These are phyloP conservation scores for Wallacemonas rigidus DNA, from an alignment of 208 protist genomes.

Conservation along the genomic window DNA sequence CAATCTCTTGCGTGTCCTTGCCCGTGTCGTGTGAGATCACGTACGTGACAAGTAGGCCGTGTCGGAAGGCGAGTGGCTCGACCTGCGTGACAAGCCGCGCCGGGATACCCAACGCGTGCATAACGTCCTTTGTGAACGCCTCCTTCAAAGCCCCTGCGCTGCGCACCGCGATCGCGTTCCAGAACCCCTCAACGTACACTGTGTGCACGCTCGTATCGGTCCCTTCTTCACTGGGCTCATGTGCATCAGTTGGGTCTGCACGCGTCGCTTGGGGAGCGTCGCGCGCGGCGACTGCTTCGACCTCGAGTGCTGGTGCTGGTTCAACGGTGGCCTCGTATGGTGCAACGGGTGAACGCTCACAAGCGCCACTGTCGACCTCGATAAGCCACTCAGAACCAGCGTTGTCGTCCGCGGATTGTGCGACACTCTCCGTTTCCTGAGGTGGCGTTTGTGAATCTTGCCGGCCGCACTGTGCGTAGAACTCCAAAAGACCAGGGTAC, in stretches of 20 bases:
- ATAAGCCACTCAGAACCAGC: no score
- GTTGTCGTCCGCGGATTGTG: no score
- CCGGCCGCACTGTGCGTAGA: not conserved
- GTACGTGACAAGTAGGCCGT: conserved; percentile 17
- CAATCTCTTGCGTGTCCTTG: not conserved
- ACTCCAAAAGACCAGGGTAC: not conserved
- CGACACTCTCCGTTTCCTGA: not conserved
- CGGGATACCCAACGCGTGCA: conserved; percentile 6
- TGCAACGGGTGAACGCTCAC: not conserved
- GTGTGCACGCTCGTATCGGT: conserved; percentile 18
- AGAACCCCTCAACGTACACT: conserved; percentile 16
- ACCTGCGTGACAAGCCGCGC: conserved; percentile 1
- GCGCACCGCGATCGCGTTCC: conserved; percentile 7
- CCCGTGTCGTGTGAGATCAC: conserved; percentile 9
- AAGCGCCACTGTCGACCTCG: not conserved
- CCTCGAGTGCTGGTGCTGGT: not conserved
- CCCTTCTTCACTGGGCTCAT: not conserved
- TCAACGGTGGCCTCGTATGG: not conserved
- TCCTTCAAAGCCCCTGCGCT: not conserved
- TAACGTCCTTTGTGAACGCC: conserved; percentile 13
- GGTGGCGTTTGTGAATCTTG: not conserved
- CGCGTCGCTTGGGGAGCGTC: not conserved
- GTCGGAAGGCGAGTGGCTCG: conserved; percentile 11
- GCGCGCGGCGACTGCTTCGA: not conserved
- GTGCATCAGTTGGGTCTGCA: not conserved